phyloP scores from a whole-genome alignment of 2,329 filamentous ascomycete genomes.

The Trichoderma sp. region DNA sequence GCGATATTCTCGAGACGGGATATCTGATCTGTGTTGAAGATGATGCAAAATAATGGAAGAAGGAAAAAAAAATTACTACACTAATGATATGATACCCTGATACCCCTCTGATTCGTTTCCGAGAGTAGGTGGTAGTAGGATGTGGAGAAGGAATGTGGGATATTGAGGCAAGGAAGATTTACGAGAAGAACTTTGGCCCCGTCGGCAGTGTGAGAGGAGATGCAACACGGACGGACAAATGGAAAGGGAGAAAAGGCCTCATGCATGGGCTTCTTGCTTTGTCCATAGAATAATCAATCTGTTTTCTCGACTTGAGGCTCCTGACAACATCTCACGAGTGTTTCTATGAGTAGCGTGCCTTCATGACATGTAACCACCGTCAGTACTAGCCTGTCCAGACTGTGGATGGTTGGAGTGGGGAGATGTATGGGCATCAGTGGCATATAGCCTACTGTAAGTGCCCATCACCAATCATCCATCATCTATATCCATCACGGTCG shows the following conservation, averaged over 20 bases:
- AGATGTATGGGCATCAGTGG: not conserved
- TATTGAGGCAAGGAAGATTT: not conserved
- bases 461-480: not conserved
- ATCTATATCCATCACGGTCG: not conserved
- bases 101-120: slow-evolving; percentile 24
- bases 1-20: not conserved
- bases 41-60: not conserved
- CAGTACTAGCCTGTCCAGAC: not conserved
- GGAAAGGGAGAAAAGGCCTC: not conserved
- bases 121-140: not conserved
- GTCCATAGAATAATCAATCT: not conserved
- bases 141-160: not conserved
- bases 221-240: not conserved
- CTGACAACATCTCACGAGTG: not conserved
- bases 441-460: not conserved
- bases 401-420: not conserved
- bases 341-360: not conserved
- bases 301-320: not conserved
- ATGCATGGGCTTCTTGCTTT: not conserved
- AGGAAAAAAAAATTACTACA: not conserved
- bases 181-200: not conserved
- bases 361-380: not conserved
- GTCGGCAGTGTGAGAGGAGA: not conserved
- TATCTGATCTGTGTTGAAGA: not conserved
- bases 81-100: slow-evolving; percentile 24